phyloP scores from a whole-genome alignment of 2,329 filamentous ascomycete species.

The Neodidymelliopsis sp. region DNA sequence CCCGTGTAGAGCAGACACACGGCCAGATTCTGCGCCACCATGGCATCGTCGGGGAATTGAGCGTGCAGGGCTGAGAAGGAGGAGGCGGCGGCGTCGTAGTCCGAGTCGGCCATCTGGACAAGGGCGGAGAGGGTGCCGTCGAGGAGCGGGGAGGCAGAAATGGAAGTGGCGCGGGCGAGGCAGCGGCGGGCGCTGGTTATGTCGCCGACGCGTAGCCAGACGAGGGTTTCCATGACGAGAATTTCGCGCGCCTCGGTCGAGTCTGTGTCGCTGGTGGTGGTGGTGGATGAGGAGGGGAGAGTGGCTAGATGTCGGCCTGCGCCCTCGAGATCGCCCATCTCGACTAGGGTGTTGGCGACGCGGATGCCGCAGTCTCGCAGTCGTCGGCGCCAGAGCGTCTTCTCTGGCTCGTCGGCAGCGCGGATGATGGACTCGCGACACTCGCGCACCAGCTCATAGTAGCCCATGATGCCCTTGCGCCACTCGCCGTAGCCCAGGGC shows the following conservation, averaged over 20 bases:
- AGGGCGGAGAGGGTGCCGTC: conserved; percentile 67
- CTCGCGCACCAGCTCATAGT: conserved; percentile 86
- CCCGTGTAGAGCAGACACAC: conserved; percentile 86
- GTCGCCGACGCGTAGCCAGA: conserved; percentile 83
- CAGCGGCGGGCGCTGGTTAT: conserved; percentile 69
- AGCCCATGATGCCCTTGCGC: conserved; percentile 83
- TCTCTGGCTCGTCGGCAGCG: conserved; percentile 58
- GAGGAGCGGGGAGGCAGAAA: conserved; percentile 40
- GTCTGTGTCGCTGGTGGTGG: conserved; percentile 8
- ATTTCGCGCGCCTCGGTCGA: conserved; percentile 37
- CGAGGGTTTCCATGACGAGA: conserved; percentile 62
- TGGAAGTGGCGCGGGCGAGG: conserved; percentile 47
- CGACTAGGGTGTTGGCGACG: conserved; percentile 71
- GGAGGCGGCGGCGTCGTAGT: conserved; percentile 69
- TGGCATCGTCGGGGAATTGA: conserved; percentile 64
- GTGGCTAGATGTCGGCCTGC: conserved; percentile 76
- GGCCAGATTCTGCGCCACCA: conserved; percentile 82
- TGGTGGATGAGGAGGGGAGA: conserved; percentile 54
- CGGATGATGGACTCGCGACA: conserved; percentile 67
- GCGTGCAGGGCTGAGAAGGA: conserved; percentile 66
- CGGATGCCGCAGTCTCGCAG: conserved; percentile 76
- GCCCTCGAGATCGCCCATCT: conserved; percentile 87
- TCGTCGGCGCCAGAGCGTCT: conserved; percentile 73
- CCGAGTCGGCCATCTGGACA: conserved; percentile 78
- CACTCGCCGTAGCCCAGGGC: conserved; percentile 86